Evolutionary conservation across 768 basidiomycete genomes (phyloP), one percentile per base, ranked within the genome.

Genomic region (Mycena galopus): DNA sequence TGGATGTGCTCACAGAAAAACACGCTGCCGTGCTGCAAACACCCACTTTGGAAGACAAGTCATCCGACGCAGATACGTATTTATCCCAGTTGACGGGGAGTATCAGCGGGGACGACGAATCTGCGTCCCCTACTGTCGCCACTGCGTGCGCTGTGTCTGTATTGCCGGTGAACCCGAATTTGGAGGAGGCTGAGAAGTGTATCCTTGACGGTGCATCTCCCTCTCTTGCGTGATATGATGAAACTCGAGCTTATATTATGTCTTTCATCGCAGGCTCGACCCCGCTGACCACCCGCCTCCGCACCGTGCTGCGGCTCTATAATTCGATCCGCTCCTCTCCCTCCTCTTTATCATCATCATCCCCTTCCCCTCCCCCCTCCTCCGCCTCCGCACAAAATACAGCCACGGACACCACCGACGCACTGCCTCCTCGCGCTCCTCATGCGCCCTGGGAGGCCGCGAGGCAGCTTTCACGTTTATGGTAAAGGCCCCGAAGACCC

Each of bases 401-500:
- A 10, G 47, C 33, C 17, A 12, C 25, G 2, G 66, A 59, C 37
- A n/a, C n/a, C n/a, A n/a, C n/a, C n/a, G n/a, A 67, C 71, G 37
- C 58, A 62, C 39, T 58, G 63, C 39, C 65, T 71, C 32, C 71
- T 74, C 25, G 69, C 71, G n/a, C 70, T 73, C 74, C 79, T 23
- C 80, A 80, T 66, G 83, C 84, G 23, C 73, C 80, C 53, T n/a
- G n/a, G n/a, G n/a, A n/a, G n/a, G n/a, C n/a, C n/a, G n/a, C n/a
- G n/a, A n/a, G n/a, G 68, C 42, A 72, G 59, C 29, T 42, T 79
- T 77, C n/a, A 78, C 7, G 37, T 11, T 4, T 14, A 27, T 10
- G 35, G 17, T 10, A 6, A 33, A 4, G 12, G 39, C 73, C 21
- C 42, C 44, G n/a, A 94, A 94, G 62, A 93, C 85, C 55, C 85